A percentile compares a stretch with the other conserved stretches of the same genome.
These are phyloP conservation scores for Floccularia luteovirens DNA, from an alignment of 768 basidiomycete species.

Conservation along the genomic window DNA sequence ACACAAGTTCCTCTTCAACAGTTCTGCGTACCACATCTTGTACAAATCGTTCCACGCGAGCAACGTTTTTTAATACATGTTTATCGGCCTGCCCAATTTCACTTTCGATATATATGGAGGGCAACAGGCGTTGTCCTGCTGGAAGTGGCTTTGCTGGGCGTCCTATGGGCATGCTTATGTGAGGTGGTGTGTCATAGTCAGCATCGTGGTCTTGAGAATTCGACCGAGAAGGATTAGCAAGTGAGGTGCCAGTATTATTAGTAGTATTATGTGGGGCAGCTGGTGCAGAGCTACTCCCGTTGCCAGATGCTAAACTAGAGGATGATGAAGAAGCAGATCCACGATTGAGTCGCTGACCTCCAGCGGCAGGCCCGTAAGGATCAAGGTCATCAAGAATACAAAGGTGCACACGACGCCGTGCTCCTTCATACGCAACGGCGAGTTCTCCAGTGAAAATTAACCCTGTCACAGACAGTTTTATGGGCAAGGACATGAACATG, in stretches of 20 bases:
- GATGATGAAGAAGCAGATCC: too few species aligned
- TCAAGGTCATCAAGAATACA: slow-evolving; percentile 87
- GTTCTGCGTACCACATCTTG: slow-evolving; percentile 94
- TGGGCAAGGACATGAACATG: slow-evolving; percentile 94
- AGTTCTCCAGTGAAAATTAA: slow-evolving; percentile 83
- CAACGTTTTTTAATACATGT: slow-evolving; percentile 93
- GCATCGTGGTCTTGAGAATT: too few species aligned
- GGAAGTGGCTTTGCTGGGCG: slow-evolving; percentile 62
- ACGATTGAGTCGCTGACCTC: slow-evolving; percentile 41
- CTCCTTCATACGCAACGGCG: slow-evolving; percentile 87
- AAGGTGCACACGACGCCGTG: slow-evolving; percentile 72
- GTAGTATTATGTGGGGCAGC: too few species aligned
- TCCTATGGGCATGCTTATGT: slow-evolving; percentile 23
- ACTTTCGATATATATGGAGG: slow-evolving; percentile 87
- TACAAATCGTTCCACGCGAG: slow-evolving; percentile 90
- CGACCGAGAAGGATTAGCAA: too few species aligned
- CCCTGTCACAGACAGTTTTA: slow-evolving; percentile 88
- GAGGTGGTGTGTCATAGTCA: slow-evolving; percentile 62
- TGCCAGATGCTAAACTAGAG: too few species aligned
- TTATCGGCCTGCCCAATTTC: slow-evolving; percentile 96
- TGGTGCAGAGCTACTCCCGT: too few species aligned
- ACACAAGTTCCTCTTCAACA: slow-evolving; percentile 91
- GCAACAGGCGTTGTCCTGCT: slow-evolving; percentile 77
- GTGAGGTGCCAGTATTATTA: too few species aligned
- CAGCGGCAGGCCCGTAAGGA: slow-evolving; percentile 70